Percentiles rank a stretch among this genome's conserved stretches.
Evolutionary conservation across 2,329 filamentous ascomycete species (phyloP).

Genomic region (Epichloe sibirici): DNA sequence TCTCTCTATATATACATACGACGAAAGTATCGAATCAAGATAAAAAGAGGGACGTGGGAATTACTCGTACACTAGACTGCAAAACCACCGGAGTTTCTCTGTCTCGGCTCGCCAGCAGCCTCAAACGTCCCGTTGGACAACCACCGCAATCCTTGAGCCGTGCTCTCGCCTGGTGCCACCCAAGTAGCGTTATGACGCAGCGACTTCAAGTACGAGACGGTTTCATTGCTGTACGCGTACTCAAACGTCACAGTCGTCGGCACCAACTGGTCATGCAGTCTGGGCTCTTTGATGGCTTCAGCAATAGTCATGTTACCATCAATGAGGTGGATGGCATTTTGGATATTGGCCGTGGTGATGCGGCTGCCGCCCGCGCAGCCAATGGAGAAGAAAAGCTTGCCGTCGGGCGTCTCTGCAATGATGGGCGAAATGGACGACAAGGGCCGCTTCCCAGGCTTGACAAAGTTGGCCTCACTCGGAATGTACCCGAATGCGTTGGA

Average conservation of each 20-base stretch:
- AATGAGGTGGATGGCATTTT: conserved; percentile 62
- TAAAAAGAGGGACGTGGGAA: background rate
- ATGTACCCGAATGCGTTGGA: conserved; percentile 68
- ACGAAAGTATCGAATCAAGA: background rate
- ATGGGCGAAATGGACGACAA: conserved; percentile 65
- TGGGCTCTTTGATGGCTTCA: conserved; percentile 53
- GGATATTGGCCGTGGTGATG: conserved; percentile 75
- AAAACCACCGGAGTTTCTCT: conserved; percentile 59
- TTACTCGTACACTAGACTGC: conserved; percentile 23
- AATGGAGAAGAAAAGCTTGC: conserved; percentile 56
- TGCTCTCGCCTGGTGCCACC: conserved; percentile 52
- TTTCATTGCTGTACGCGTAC: conserved; percentile 56
- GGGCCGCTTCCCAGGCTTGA: conserved; percentile 65
- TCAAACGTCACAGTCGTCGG: conserved; percentile 62
- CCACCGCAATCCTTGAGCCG: conserved; percentile 60
- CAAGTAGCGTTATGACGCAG: conserved; percentile 66
- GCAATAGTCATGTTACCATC: conserved; percentile 50
- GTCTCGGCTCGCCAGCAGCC: conserved; percentile 72
- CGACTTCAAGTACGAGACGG: conserved; percentile 51
- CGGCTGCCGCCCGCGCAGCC: conserved; percentile 73
- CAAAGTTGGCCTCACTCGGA: conserved; percentile 62
- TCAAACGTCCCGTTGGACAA: conserved; percentile 58
- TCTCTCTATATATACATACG: no score
- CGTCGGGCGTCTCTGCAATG: conserved; percentile 61
- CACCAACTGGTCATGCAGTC: conserved; percentile 73